Percentiles rank a stretch among this genome's conserved stretches.
Evolutionary conservation across 2,329 filamentous ascomycete species (phyloP).

Genomic region (Gnomoniopsis sp.): DNA sequence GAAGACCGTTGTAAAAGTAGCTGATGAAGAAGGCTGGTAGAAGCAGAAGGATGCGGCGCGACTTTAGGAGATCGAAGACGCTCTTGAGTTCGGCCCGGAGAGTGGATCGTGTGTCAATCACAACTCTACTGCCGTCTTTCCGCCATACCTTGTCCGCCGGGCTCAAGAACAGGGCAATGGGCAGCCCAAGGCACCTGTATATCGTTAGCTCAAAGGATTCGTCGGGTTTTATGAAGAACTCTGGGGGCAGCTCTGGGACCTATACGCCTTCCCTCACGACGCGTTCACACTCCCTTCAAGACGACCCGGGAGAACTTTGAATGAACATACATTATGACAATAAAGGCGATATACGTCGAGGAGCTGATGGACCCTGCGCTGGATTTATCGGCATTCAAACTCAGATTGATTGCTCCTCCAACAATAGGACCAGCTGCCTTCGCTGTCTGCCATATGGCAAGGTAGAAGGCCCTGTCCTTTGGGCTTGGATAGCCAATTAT

Average conservation of each 20-base stretch:
- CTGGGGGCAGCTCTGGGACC: neutral
- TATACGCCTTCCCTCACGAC: no score
- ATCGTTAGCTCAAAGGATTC: neutral
- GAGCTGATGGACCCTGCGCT: slow-evolving; percentile 12
- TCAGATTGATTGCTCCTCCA: slow-evolving; percentile 20
- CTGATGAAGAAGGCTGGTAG: slow-evolving; percentile 32
- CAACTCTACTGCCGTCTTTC: slow-evolving; percentile 25
- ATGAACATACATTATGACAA: slow-evolving; percentile 26
- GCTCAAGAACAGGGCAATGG: slow-evolving; percentile 28
- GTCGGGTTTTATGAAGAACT: neutral
- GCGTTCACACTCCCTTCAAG: neutral
- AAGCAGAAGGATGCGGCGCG: slow-evolving; percentile 28
- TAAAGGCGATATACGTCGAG: slow-evolving; percentile 26
- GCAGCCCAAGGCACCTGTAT: slow-evolving; percentile 25
- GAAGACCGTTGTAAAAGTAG: slow-evolving; percentile 31
- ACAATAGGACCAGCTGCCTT: slow-evolving; percentile 17
- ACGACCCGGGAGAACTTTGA: neutral
- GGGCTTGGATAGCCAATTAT: slow-evolving; percentile 47
- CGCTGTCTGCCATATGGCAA: slow-evolving; percentile 37
- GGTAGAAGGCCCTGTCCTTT: slow-evolving; percentile 41
- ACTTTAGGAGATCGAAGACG: slow-evolving; percentile 23
- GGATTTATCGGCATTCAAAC: slow-evolving; percentile 17
- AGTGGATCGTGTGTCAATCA: slow-evolving; percentile 24
- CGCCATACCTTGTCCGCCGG: slow-evolving; percentile 31
- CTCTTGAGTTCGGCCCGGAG: slow-evolving; percentile 28